Evolutionary conservation across 352 stramenopile species (phyloP).

Genomic region (Phytophthora kernoviae): DNA sequence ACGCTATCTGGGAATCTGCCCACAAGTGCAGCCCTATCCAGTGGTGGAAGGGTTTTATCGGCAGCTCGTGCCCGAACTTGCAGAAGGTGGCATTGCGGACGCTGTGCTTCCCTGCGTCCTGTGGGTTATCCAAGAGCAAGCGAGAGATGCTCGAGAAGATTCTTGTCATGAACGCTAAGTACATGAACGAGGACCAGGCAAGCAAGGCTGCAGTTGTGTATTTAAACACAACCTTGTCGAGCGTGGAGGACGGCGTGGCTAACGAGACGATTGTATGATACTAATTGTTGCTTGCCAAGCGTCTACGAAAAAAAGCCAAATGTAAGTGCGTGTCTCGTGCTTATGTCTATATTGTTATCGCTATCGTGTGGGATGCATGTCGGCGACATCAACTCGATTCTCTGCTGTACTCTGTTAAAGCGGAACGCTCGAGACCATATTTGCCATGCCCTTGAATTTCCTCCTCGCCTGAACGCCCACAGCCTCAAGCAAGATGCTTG

Average conservation of each 20-base stretch:
- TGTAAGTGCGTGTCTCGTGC: constrained; percentile 16
- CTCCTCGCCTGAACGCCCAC: constrained; percentile 24
- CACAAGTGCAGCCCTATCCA: constrained; percentile 74
- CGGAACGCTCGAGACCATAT: constrained; percentile 21
- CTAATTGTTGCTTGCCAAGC: not conserved
- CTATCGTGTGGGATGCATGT: constrained; percentile 33
- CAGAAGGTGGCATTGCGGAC: constrained; percentile 67
- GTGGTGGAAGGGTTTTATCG: constrained; percentile 86
- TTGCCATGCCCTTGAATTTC: constrained; percentile 24
- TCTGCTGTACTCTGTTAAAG: constrained; percentile 11
- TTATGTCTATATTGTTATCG: constrained; percentile 43
- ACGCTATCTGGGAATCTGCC: constrained; percentile 75
- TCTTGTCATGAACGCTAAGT: constrained; percentile 54
- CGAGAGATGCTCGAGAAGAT: constrained; percentile 68
- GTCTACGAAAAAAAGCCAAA: not conserved
- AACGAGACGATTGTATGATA: constrained; percentile 60
- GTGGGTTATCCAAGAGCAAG: constrained; percentile 53
- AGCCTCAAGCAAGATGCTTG: no score
- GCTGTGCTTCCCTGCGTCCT: constrained; percentile 61
- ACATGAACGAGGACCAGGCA: constrained; percentile 76
- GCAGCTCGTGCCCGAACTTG: constrained; percentile 67
- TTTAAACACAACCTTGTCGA: constrained; percentile 64
- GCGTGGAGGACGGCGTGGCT: constrained; percentile 39
- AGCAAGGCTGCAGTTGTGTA: constrained; percentile 75
- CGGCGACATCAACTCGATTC: constrained; percentile 21